These are phyloP conservation scores for Aphanomyces astaci DNA, from an alignment of 352 stramenopile genomes.

Conservation along the genomic window DNA sequence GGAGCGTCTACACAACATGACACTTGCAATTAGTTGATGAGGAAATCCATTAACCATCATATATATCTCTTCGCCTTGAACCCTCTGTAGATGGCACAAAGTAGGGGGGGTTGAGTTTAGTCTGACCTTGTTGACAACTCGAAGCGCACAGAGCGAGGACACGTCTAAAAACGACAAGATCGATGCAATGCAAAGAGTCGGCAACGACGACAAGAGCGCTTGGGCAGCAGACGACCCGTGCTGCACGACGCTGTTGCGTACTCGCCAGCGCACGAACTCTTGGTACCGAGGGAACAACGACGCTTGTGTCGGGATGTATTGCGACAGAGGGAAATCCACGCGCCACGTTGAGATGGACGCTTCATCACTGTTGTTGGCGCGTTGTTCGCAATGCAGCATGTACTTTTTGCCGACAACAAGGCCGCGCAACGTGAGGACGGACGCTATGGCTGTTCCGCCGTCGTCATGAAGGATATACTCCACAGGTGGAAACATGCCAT, in stretches of 20 bases:
- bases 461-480: neutral
- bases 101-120: neutral
- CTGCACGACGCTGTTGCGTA: neutral
- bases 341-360: neutral
- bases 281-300: neutral
- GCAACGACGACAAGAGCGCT: neutral
- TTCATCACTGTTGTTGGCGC: neutral
- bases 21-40: neutral
- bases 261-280: conserved; percentile 6
- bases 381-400: conserved; percentile 4
- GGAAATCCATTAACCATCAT: no score
- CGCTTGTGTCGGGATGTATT: neutral
- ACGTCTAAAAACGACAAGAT: conserved; percentile 12
- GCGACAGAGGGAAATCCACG: conserved; percentile 8
- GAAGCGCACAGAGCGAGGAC: neutral
- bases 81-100: no score
- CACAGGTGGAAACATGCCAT: conserved; percentile 13
- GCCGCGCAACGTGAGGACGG: neutral
- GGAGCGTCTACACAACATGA: neutral
- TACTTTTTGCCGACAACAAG: neutral
- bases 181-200: neutral
- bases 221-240: neutral
- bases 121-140: neutral
- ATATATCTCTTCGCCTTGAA: no score
- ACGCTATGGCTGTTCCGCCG: neutral